Evolutionary conservation across 192 early-diverging fungal genomes (phyloP).

Genomic region (Linderina pennispora): DNA sequence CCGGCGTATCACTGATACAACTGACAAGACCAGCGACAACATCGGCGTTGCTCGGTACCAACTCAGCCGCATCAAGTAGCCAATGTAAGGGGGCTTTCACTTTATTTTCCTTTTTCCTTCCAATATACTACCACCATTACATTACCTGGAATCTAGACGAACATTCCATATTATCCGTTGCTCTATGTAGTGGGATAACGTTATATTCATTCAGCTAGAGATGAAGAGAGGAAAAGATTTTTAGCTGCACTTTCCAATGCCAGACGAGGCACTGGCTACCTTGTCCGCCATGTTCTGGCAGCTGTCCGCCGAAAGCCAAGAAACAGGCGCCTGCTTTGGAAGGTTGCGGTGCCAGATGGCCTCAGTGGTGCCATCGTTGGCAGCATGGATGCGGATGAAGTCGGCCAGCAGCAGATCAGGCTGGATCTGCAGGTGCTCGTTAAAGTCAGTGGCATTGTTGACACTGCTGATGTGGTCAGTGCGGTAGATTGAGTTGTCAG

Average conservation of each 20-base stretch:
- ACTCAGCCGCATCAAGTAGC: constrained; percentile 33
- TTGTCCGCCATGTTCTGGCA: constrained; percentile 15
- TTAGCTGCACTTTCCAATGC: too few relatives aligned
- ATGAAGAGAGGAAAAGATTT: too few relatives aligned
- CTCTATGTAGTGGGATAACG: too few relatives aligned
- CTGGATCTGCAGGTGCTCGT: constrained; percentile 61
- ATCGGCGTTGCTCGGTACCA: constrained; percentile 39
- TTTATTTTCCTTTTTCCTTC: too few relatives aligned
- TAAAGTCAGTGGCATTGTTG: constrained; percentile 56
- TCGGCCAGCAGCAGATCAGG: constrained; percentile 52
- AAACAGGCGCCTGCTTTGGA: constrained; percentile 45
- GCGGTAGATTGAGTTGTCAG: constrained; percentile 53
- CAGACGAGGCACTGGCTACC: too few relatives aligned
- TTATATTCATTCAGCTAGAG: too few relatives aligned
- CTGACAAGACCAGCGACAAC: constrained; percentile 45
- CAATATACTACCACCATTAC: too few relatives aligned
- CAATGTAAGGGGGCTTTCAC: too few relatives aligned
- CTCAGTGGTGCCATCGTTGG: constrained; percentile 43
- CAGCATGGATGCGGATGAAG: constrained; percentile 45
- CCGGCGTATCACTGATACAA: constrained; percentile 41
- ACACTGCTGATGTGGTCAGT: constrained; percentile 66
- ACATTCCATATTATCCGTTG: too few relatives aligned
- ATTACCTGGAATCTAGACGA: too few relatives aligned
- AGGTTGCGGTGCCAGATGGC: constrained; percentile 68
- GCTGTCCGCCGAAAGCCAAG: constrained; percentile 40